Percentiles rank a stretch among this genome's conserved stretches.
Evolutionary conservation across 495 filamentous ascomycete genomes (phyloP).

Genomic region (Aspergillus sclerotioniger): DNA sequence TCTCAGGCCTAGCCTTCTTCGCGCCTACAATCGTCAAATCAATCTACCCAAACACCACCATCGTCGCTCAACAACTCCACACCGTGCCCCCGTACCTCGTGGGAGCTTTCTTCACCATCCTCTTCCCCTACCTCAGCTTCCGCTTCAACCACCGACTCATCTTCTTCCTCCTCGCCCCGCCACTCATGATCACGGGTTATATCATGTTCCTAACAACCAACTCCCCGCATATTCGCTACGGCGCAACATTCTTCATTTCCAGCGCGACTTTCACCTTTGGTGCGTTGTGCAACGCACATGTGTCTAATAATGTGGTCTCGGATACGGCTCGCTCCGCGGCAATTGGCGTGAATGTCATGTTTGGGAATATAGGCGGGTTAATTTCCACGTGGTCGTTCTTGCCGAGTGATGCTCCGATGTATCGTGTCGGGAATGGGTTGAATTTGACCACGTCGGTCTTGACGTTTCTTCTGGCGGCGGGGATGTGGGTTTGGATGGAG

Average conservation of each 20-base stretch:
- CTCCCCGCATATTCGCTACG: slow-evolving; percentile 57
- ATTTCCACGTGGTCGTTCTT: slow-evolving; percentile 71
- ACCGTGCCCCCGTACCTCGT: slow-evolving; percentile 73
- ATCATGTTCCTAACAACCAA: slow-evolving; percentile 66
- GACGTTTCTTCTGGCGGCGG: slow-evolving; percentile 48
- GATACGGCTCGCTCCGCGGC: slow-evolving; percentile 66
- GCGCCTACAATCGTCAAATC: slow-evolving; percentile 66
- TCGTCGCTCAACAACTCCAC: slow-evolving; percentile 60
- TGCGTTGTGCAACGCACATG: slow-evolving; percentile 63
- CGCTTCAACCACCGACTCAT: slow-evolving; percentile 50
- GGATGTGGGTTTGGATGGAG: slow-evolving; percentile 59
- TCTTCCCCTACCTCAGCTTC: slow-evolving; percentile 61
- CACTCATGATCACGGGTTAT: slow-evolving; percentile 66
- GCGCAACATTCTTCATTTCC: slow-evolving; percentile 68
- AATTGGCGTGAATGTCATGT: slow-evolving; percentile 67
- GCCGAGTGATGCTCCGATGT: slow-evolving; percentile 62
- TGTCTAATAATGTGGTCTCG: slow-evolving; percentile 66
- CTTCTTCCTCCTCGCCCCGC: slow-evolving; percentile 45
- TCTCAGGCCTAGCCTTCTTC: slow-evolving; percentile 65
- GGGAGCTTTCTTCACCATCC: slow-evolving; percentile 63
- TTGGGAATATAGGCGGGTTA: slow-evolving; percentile 69
- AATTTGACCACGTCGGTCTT: slow-evolving; percentile 62
- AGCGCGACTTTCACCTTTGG: slow-evolving; percentile 56
- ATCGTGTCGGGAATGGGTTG: slow-evolving; percentile 70
- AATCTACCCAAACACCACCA: slow-evolving; percentile 54